These are phyloP conservation scores for Stagonosporopsis rhizophila DNA, from an alignment of 2,329 filamentous ascomycete species.

Conservation along the genomic window DNA sequence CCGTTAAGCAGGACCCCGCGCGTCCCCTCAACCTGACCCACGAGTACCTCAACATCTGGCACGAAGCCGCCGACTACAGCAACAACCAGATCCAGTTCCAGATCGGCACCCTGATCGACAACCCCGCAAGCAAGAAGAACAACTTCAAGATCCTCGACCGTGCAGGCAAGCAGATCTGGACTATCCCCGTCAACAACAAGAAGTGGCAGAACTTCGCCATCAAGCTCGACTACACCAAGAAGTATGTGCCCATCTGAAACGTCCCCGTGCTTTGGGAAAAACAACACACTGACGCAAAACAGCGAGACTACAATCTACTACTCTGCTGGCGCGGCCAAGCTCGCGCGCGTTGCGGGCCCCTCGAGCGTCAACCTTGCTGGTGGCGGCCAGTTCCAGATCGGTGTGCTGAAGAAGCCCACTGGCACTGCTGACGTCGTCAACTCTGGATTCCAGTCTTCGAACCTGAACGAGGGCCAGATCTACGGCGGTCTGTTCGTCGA, in stretches of 20 bases:
- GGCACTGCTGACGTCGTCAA: slow-evolving; percentile 52
- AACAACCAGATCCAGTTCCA: slow-evolving; percentile 58
- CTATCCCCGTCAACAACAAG: slow-evolving; percentile 57
- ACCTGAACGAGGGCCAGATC: slow-evolving; percentile 49
- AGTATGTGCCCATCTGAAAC: slow-evolving; percentile 52
- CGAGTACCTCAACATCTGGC: slow-evolving; percentile 62
- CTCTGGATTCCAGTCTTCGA: slow-evolving; percentile 43
- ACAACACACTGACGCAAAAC: too few species aligned
- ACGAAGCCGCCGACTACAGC: slow-evolving; percentile 51
- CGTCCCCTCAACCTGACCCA: slow-evolving; percentile 65
- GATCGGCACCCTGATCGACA: slow-evolving; percentile 60
- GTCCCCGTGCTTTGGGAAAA: too few species aligned
- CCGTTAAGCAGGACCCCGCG: slow-evolving; percentile 60
- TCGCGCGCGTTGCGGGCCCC: slow-evolving; percentile 57
- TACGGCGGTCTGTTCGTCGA: slow-evolving; percentile 51
- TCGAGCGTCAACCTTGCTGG: slow-evolving; percentile 62
- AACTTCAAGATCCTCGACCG: slow-evolving; percentile 52
- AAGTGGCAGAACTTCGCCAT: slow-evolving; percentile 69
- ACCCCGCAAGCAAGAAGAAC: slow-evolving; percentile 55
- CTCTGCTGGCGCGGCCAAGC: slow-evolving; percentile 56
- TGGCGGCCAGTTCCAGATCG: slow-evolving; percentile 68
- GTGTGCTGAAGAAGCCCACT: slow-evolving; percentile 67
- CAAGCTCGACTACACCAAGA: slow-evolving; percentile 63
- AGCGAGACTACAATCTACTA: slow-evolving; percentile 66
- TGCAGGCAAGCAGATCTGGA: slow-evolving; percentile 54